These are phyloP conservation scores for Diversispora eburnea DNA, from an alignment of 192 early-diverging fungal species.

Conservation along the genomic window DNA sequence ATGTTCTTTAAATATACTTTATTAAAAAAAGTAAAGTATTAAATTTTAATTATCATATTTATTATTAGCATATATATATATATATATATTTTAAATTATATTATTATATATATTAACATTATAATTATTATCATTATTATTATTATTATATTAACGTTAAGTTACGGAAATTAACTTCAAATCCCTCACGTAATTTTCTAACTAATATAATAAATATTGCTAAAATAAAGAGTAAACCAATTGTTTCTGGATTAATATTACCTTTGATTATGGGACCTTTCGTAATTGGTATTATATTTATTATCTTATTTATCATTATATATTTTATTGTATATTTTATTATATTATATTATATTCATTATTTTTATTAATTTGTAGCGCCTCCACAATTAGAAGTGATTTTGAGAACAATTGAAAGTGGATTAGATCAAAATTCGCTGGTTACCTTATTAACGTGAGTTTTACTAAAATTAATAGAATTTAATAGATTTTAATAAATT, in stretches of 20 bases:
- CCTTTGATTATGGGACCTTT: conserved; percentile 4
- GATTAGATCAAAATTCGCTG: conserved; percentile 4
- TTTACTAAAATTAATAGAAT: neutral
- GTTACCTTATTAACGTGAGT: conserved; percentile 4
- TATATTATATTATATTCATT: neutral
- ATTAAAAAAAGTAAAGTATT: conserved; percentile 17
- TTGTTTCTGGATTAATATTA: conserved; percentile 19
- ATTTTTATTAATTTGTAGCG: neutral
- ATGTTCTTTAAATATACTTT: conserved; percentile 10
- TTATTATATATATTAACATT: neutral
- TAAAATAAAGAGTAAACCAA: conserved; percentile 7
- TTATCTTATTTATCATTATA: neutral
- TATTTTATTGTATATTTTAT: neutral
- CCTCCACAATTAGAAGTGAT: conserved; percentile 24
- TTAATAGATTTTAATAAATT: neutral
- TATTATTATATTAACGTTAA: neutral
- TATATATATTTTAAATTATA: neutral
- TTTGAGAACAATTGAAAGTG: conserved; percentile 4
- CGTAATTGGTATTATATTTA: neutral
- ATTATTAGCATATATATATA: neutral
- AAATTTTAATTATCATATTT: neutral
- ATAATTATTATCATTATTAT: too few species aligned
- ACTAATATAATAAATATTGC: conserved; percentile 18
- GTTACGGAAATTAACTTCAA: conserved; percentile 8
- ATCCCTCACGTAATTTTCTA: conserved; percentile 18